Evolutionary conservation across 1,284 basidiomycete genomes (phyloP).

Genomic region (Takashimella tepidaria): DNA sequence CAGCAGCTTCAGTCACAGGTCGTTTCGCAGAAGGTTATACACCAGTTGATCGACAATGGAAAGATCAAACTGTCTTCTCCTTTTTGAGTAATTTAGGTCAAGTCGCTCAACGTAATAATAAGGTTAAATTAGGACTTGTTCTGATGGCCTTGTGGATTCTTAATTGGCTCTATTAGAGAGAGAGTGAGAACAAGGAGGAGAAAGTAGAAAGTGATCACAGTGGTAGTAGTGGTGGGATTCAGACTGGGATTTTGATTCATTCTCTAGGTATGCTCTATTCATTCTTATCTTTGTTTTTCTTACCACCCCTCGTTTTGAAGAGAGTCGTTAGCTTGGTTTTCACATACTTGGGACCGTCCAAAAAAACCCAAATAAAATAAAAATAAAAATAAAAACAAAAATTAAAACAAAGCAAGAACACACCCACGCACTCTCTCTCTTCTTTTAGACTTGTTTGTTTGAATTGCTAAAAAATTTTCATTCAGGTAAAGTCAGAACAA

Average conservation of each 20-base stretch:
- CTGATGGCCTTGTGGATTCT: constrained; percentile 43
- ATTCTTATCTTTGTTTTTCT: background rate
- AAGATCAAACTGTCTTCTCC: constrained; percentile 27
- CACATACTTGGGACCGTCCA: too few relatives aligned
- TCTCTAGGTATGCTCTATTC: background rate
- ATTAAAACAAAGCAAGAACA: too few relatives aligned
- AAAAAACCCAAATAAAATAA: too few relatives aligned
- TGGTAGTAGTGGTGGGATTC: too few relatives aligned
- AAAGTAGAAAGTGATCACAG: too few relatives aligned
- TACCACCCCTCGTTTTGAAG: background rate
- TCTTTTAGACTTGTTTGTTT: too few relatives aligned
- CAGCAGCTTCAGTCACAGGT: constrained; percentile 17
- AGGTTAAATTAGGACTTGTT: constrained; percentile 41
- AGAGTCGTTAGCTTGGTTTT: too few relatives aligned
- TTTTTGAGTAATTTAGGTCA: constrained; percentile 24
- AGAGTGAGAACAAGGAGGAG: background rate
- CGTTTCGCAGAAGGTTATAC: constrained; percentile 24
- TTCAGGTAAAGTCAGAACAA: too few relatives aligned
- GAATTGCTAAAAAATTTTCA: too few relatives aligned
- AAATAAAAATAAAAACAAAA: too few relatives aligned
- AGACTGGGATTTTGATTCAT: too few relatives aligned
- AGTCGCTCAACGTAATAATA: constrained; percentile 37
- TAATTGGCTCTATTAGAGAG: constrained; percentile 44
- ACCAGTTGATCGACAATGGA: constrained; percentile 17
- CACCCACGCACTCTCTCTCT: constrained; percentile 1